Evolutionary conservation across 2,329 filamentous ascomycete species (phyloP).

Genomic region (Pyrenochaeta sp.): DNA sequence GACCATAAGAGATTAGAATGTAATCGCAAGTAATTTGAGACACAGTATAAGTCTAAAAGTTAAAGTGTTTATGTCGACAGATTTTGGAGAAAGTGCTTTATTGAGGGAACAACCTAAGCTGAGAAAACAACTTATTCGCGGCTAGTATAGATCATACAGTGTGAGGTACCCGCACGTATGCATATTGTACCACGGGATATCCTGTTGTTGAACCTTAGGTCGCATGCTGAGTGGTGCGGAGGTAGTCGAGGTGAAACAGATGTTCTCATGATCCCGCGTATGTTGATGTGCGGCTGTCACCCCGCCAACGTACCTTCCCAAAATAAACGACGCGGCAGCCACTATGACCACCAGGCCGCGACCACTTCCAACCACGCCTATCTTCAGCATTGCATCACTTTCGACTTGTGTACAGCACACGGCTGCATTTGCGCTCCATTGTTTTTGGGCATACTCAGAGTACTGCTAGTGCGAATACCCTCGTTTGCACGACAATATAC

Average conservation of each 20-base stretch:
- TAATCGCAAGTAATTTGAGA: no score
- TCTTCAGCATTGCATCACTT: slow-evolving; percentile 40
- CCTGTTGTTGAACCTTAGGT: slow-evolving; percentile 7
- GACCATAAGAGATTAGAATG: no score
- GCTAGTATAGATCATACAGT: slow-evolving; percentile 53
- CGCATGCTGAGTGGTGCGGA: slow-evolving; percentile 41
- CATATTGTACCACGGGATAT: slow-evolving; percentile 8
- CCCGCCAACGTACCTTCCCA: slow-evolving; percentile 25
- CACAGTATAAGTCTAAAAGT: no score
- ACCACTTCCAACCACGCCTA: slow-evolving; percentile 24
- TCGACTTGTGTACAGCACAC: slow-evolving; percentile 13
- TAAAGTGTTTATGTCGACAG: no score
- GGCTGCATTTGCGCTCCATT: slow-evolving; percentile 4
- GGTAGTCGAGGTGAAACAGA: slow-evolving; percentile 29
- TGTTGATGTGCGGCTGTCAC: slow-evolving; percentile 27
- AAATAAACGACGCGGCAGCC: slow-evolving; percentile 27
- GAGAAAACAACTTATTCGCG: neutral
- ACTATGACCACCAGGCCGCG: slow-evolving; percentile 31
- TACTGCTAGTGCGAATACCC: slow-evolving; percentile 8
- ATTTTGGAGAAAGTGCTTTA: neutral
- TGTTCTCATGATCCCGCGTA: slow-evolving; percentile 29
- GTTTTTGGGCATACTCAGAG: slow-evolving; percentile 2
- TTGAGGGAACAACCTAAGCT: neutral
- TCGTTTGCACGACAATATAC: slow-evolving; percentile 15
- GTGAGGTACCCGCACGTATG: slow-evolving; percentile 10